Conservation (phyloP, 345 rosid species). For the Citrus medica region DNA sequence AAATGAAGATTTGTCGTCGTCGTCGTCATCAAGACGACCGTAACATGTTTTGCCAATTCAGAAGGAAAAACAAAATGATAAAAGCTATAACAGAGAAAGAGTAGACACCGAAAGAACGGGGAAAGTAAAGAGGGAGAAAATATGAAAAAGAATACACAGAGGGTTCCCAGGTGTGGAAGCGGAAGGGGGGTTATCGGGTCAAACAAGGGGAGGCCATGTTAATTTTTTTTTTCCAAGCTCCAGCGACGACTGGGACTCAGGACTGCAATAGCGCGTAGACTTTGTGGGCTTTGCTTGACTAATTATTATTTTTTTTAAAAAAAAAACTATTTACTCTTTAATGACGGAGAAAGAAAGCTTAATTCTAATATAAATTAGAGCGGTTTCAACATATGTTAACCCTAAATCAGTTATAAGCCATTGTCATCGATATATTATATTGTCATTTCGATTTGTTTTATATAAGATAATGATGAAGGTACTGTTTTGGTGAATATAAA, state of each 20-base stretch:
- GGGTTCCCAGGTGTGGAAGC: no score
- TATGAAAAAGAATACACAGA: no score
- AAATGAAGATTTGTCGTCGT: slow-evolving; percentile 3
- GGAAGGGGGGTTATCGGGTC: slow-evolving; percentile 17
- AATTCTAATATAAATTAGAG: no score
- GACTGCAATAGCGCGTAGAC: slow-evolving; percentile 18
- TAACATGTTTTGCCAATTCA: slow-evolving; percentile 5
- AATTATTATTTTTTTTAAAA: no score
- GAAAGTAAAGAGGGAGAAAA: not conserved
- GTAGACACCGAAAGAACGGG: not conserved
- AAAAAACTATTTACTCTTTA: no score
- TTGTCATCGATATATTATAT: not conserved
- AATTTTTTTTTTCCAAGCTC: not conserved
- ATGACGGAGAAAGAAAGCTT: not conserved
- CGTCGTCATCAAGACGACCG: not conserved
- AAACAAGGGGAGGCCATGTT: slow-evolving; percentile 19
- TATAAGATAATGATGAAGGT: no score
- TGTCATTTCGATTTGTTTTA: not conserved
- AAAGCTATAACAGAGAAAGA: not conserved
- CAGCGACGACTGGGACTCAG: slow-evolving; percentile 13
- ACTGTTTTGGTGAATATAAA: no score
- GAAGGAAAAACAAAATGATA: not conserved
- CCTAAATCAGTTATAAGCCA: no score
- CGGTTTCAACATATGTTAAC: no score
- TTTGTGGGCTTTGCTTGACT: slow-evolving; percentile 7